Conservation (phyloP, 1,139 yeast genomes). For the Protomyces pachydermus region DNA sequence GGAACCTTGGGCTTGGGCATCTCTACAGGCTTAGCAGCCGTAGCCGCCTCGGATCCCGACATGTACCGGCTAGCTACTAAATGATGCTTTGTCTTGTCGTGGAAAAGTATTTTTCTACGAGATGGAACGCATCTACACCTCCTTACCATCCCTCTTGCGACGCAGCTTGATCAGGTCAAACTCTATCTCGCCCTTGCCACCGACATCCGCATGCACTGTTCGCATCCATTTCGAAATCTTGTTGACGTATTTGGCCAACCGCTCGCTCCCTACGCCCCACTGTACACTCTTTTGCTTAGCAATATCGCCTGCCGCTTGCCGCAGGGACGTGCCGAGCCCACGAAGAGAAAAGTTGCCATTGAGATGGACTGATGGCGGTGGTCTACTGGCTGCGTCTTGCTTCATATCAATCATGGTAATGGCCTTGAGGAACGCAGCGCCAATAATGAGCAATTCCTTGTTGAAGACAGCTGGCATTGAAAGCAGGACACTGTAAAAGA, state of each 20-base stretch:
- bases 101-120: not conserved
- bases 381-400: constrained; percentile 9
- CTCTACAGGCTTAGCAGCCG: not conserved
- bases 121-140: not conserved
- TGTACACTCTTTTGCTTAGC: constrained; percentile 24
- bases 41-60: not conserved
- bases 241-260: constrained; percentile 17
- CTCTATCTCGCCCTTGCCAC: constrained; percentile 8
- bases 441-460: constrained; percentile 19
- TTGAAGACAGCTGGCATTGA: constrained; percentile 21
- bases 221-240: constrained; percentile 16
- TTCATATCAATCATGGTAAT: constrained; percentile 23
- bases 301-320: constrained; percentile 23
- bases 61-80: not conserved
- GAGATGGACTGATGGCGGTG: constrained; percentile 8
- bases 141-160: not conserved
- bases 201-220: constrained; percentile 9
- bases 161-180: constrained; percentile 10
- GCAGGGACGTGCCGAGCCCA: constrained; percentile 9
- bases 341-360: constrained; percentile 6
- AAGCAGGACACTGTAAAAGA: not conserved
- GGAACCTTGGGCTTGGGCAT: not conserved
- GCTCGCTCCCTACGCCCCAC: constrained; percentile 25
- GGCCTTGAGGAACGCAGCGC: constrained; percentile 19
- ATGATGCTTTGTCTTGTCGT: no score